Percentiles rank a stretch among this genome's conserved stretches.
phyloP scores from a whole-genome alignment of 192 early-diverging fungal genomes.

The Spizellomyces punctatus region DNA sequence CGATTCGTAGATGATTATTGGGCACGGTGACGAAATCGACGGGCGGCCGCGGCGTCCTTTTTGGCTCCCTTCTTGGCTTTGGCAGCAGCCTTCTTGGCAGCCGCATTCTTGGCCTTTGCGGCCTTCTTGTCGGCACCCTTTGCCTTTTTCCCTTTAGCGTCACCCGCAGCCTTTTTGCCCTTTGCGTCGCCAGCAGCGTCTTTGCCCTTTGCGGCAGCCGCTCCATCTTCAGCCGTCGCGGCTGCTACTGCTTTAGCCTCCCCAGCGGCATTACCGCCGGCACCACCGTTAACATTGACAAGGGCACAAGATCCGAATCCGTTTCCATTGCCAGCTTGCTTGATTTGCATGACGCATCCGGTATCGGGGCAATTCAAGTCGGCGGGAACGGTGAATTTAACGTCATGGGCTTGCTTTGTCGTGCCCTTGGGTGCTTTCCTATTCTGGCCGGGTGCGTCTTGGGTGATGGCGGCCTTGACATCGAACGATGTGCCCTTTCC shows the following conservation, averaged over 20 bases:
- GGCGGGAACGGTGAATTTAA: conserved; percentile 27
- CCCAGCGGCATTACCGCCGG: background rate
- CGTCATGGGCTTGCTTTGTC: conserved; percentile 6
- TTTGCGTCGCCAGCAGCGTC: background rate
- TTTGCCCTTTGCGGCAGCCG: background rate
- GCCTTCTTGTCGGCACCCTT: background rate
- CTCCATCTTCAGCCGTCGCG: background rate
- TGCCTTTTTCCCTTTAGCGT: background rate
- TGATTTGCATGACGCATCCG: conserved; percentile 27
- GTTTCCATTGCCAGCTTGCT: conserved; percentile 7
- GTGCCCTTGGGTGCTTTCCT: conserved; percentile 16
- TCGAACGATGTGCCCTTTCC: conserved; percentile 18
- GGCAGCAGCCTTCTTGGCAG: background rate
- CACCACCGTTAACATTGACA: conserved; percentile 6
- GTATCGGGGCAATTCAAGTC: conserved; percentile 19
- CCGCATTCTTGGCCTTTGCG: background rate
- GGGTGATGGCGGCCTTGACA: background rate
- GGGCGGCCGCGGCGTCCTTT: background rate
- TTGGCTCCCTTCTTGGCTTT: background rate
- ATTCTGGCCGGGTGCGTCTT: conserved; percentile 16
- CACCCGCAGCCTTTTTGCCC: background rate
- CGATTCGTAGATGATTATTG: too few relatives aligned
- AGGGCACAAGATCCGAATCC: conserved; percentile 25
- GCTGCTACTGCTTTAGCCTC: conserved; percentile 9
- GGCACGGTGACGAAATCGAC: too few relatives aligned